Evolutionary conservation across 192 early-diverging fungal genomes (phyloP), one percentile per base, ranked within the genome.

Genomic region (Mycoemilia scoparia): DNA sequence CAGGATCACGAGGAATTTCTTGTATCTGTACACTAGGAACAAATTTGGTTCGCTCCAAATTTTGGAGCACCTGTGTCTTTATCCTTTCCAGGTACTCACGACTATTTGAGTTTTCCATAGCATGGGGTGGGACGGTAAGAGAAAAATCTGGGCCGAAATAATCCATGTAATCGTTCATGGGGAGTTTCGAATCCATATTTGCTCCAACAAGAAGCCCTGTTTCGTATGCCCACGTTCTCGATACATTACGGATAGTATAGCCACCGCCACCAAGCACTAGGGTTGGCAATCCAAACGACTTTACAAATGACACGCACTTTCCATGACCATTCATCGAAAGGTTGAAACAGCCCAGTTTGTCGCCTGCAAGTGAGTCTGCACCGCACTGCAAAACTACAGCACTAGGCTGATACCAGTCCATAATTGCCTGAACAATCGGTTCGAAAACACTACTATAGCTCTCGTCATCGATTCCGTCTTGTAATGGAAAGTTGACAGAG

Each of bases 221-320:
- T 47, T 98, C 93, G 54, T 92, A 96, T 5, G 84, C 77, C 92
- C 89, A 93, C 16, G 77, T 75, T 4, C 92, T 72, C 21, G 86
- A 79, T 3, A 93, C 88, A 53, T 96, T 92, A 15, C 88, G 71
- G 51, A 95, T 87, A 0, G 93, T 98, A 46, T 98, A 98, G 8
- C 93, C 93, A 13, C 93, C 93, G 13, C 93, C 93, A 16, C 93
- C 93, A 1, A 96, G 62, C 21, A 93, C 77, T 15, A 98, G 49
- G 64, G 91, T 69, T 16, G 93, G 93, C 12, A 98, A 50, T 33
- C 85, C 79, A 53, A 93, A 86, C 5, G 55, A 67, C 32, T 87
- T 90, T 42, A 96, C 79, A 64, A 84, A 96, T 31, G 72, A 70
- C 4, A 96, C 86, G 48, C 93, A 98, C 36, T 74, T 73, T 14